Evolutionary conservation across 2,329 filamentous ascomycete genomes (phyloP), one percentile per base, ranked within the genome.

Genomic region (Paecilomyces sp.): DNA sequence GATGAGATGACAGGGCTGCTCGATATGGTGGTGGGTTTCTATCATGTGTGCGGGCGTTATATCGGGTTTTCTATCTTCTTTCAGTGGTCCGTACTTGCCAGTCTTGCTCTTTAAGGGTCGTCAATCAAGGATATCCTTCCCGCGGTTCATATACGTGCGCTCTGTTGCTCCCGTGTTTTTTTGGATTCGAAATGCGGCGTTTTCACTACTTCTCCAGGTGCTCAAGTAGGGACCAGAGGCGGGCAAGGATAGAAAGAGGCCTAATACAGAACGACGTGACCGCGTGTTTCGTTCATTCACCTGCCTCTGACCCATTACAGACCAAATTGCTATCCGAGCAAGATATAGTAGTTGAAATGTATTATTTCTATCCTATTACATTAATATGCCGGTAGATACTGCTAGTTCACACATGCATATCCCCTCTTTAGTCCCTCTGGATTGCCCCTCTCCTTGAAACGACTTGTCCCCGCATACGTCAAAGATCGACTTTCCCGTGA

Each of bases 1-100:
- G 34, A 47, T 57, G 55, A 57, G 33, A 34, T 57, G 28, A 57
- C 55, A 50, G 36, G 18, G 33, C 55, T 57, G 55, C 55, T 57
- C 36, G 55, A 57, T 50, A 50, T 25, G 55, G 55, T 22, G 47
- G 34, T 24, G 56, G 50, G 51, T 53, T 53, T 53, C 13, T 53
- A 53, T 53, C 51, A 53, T 56, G 31, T 56, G 30, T 24, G 54
- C 54, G 54, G 51, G 51, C 51, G 51, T 53, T 53, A 53, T 53
- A 53, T 53, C n/a, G 51, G 50, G 51, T 53, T 53, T 53, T 53
- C 51, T 53, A 53, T 30, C 24, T 47, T 47, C 34, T 30, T 22
- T 57, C 36, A 57, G 36, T 57, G 55, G 36, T 34, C 30, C 50
- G 18, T 53, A 28, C 50, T 53, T 53, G 51, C 51, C 18, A 53